Conservation (phyloP, 169 alveolate genomes). For the Pseudocohnilembus persalinus region DNA sequence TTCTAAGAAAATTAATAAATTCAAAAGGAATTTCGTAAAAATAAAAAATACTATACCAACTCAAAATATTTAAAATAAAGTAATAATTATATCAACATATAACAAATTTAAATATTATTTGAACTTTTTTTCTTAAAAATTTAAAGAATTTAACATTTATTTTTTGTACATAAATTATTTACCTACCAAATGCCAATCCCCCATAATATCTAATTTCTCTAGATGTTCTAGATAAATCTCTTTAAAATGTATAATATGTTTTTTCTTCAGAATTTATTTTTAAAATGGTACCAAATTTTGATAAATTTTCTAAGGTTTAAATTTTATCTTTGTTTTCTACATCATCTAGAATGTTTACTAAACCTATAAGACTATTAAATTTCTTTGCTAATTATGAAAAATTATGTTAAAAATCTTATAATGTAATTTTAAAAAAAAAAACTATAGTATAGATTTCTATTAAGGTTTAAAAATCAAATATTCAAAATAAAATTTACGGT, state of each 20-base stretch:
- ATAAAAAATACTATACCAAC: too few relatives aligned
- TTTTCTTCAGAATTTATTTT: constrained; percentile 35
- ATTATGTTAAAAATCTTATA: too few relatives aligned
- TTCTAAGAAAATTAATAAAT: too few relatives aligned
- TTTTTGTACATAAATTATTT: too few relatives aligned
- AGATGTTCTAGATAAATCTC: constrained; percentile 3
- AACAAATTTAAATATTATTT: too few relatives aligned
- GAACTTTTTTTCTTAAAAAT: too few relatives aligned
- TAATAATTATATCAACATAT: too few relatives aligned
- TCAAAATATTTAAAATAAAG: too few relatives aligned
- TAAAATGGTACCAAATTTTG: constrained; percentile 32
- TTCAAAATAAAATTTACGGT: constrained; percentile 15
- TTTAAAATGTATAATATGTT: constrained; percentile 18
- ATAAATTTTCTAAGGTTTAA: constrained; percentile 14
- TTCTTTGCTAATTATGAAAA: constrained; percentile 10
- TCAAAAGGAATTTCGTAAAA: too few relatives aligned
- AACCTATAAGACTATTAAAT: constrained; percentile 19
- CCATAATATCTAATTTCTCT: constrained; percentile 25
- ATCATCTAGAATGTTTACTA: constrained; percentile 12
- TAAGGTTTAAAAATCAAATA: background rate
- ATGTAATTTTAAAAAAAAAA: background rate
- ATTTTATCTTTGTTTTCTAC: constrained; percentile 6
- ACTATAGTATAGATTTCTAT: background rate
- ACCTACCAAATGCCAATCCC: constrained; percentile 41
- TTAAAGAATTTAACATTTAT: too few relatives aligned